Conservation (phyloP, 345 rosid genomes). For the Trapa bicornis region DNA sequence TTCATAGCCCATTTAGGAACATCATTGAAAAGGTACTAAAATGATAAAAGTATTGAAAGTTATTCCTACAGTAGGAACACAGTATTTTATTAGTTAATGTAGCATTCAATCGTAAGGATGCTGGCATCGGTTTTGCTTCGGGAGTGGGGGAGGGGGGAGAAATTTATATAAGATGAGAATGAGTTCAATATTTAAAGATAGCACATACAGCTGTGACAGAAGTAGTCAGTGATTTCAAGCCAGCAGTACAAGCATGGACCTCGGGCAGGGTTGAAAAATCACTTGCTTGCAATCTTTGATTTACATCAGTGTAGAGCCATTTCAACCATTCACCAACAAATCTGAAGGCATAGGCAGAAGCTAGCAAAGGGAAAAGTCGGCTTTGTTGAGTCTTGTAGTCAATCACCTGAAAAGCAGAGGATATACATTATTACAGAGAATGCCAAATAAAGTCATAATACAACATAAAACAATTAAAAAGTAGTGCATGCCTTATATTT, state of each 20-base stretch:
- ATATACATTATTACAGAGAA: background rate
- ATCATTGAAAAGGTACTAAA: background rate
- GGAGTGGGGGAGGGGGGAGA: slow-evolving; percentile 1
- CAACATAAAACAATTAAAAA: too few relatives aligned
- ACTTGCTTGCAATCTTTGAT: slow-evolving; percentile 64
- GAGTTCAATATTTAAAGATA: slow-evolving; percentile 6
- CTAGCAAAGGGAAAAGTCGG: slow-evolving; percentile 95
- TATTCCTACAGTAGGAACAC: background rate
- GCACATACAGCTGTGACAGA: slow-evolving; percentile 76
- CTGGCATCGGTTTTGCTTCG: background rate
- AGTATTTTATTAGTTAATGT: background rate
- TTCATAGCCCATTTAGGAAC: slow-evolving; percentile 5
- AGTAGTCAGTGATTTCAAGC: slow-evolving; percentile 93
- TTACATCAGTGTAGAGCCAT: slow-evolving; percentile 86
- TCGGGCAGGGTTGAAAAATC: slow-evolving; percentile 93
- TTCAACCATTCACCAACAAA: slow-evolving; percentile 98
- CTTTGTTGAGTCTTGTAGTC: slow-evolving; percentile 93
- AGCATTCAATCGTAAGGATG: background rate
- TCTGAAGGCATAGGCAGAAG: slow-evolving; percentile 98
- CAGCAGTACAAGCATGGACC: slow-evolving; percentile 99
- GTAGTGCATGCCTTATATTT: too few relatives aligned
- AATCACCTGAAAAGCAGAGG: slow-evolving; percentile 50
- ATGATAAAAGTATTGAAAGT: background rate
- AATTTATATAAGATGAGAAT: background rate
- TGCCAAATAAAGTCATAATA: too few relatives aligned